These are phyloP conservation scores for Meira miltonrushii DNA, from an alignment of 1,284 basidiomycete genomes.

Conservation along the genomic window DNA sequence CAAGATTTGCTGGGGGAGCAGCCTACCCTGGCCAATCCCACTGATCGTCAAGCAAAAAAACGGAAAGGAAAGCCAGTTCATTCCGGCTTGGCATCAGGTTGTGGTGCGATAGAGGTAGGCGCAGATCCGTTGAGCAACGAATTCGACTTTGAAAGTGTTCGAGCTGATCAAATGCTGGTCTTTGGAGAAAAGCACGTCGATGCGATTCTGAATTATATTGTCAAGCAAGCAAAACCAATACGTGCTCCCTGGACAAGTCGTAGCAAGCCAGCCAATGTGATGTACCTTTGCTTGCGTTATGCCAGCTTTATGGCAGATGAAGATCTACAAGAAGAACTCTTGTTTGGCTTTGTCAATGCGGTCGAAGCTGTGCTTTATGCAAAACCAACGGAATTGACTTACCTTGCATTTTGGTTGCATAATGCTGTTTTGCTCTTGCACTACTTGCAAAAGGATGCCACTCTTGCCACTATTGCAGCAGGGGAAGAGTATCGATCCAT, in stretches of 20 bases:
- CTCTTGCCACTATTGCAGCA: constrained; percentile 19
- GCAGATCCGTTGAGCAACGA: constrained; percentile 32
- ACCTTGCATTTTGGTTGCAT: constrained; percentile 88
- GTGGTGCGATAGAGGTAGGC: constrained; percentile 41
- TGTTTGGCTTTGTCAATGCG: constrained; percentile 80
- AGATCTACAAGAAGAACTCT: constrained; percentile 72
- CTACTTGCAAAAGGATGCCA: constrained; percentile 63
- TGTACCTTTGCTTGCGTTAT: constrained; percentile 63
- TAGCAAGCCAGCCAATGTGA: constrained; percentile 53
- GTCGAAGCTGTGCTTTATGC: constrained; percentile 82
- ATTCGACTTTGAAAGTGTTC: constrained; percentile 34
- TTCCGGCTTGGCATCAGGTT: constrained; percentile 32
- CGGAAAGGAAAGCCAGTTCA: constrained; percentile 17
- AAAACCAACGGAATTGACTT: constrained; percentile 68
- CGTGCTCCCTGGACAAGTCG: constrained; percentile 49
- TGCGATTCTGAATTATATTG: constrained; percentile 71
- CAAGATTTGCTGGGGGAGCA: constrained; percentile 27
- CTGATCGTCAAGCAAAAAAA: background rate
- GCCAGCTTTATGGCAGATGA: constrained; percentile 58
- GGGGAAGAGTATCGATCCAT: constrained; percentile 30
- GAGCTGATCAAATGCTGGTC: constrained; percentile 67
- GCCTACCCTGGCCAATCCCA: background rate
- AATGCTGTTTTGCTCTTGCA: constrained; percentile 85
- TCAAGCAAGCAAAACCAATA: constrained; percentile 63
- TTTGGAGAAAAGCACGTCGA: constrained; percentile 75